Evolutionary conservation across 192 early-diverging fungal species (phyloP).

Genomic region (Coemansia sp.): DNA sequence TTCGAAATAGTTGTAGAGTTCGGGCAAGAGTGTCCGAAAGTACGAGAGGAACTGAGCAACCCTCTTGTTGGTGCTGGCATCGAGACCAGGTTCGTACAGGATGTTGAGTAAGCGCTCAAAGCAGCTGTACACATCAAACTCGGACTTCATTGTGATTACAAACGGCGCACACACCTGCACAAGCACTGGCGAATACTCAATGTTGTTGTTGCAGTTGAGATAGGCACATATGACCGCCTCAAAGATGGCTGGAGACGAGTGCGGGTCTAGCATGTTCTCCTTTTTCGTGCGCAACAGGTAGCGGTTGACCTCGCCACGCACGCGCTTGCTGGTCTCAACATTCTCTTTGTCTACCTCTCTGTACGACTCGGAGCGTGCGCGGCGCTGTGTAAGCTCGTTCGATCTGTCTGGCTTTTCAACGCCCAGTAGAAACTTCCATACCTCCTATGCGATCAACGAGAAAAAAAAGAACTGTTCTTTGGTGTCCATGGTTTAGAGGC

Average conservation of each 20-base stretch:
- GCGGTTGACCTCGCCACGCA: constrained; percentile 75
- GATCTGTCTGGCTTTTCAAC: constrained; percentile 80
- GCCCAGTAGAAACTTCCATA: constrained; percentile 86
- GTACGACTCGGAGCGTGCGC: constrained; percentile 66
- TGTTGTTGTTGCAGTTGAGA: constrained; percentile 72
- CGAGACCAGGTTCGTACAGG: constrained; percentile 69
- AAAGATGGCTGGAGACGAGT: constrained; percentile 60
- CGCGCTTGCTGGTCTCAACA: constrained; percentile 64
- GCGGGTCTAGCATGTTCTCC: constrained; percentile 35
- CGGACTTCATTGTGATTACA: constrained; percentile 69
- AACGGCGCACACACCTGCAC: constrained; percentile 83
- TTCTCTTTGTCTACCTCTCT: constrained; percentile 70
- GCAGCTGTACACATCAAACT: constrained; percentile 80
- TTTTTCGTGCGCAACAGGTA: constrained; percentile 56
- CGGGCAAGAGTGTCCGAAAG: constrained; percentile 81
- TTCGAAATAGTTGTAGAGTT: constrained; percentile 92
- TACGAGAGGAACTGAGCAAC: constrained; percentile 84
- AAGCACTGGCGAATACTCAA: constrained; percentile 76
- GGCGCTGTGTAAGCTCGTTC: constrained; percentile 65
- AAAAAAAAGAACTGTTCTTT: background rate
- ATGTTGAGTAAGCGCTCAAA: constrained; percentile 76
- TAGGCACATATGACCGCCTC: constrained; percentile 89
- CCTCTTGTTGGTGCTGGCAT: constrained; percentile 68
- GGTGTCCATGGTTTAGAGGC: background rate
- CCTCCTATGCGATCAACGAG: constrained; percentile 54